phyloP scores from a whole-genome alignment of 2,329 filamentous ascomycete species.

The Magnaporthiopsis poae region DNA sequence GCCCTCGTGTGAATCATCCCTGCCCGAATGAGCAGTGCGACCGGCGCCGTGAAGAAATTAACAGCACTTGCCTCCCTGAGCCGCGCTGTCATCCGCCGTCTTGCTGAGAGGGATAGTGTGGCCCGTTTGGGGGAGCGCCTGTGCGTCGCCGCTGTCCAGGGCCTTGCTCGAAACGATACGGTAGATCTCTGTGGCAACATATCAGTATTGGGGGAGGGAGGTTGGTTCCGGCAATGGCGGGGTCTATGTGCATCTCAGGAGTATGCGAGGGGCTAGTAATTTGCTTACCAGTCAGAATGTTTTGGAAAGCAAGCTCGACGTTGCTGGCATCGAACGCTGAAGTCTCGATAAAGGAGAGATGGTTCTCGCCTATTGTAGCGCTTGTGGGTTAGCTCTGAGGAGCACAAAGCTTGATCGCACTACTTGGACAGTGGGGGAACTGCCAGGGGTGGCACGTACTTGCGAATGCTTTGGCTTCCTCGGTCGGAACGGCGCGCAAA shows the following conservation, averaged over 20 bases:
- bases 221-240: neutral
- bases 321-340: constrained; percentile 98
- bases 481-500: constrained; percentile 88
- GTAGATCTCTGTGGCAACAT: constrained; percentile 70
- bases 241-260: neutral
- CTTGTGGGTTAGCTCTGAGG: neutral
- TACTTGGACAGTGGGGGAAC: neutral
- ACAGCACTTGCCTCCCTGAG: constrained; percentile 75
- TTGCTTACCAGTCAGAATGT: constrained; percentile 84
- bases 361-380: constrained; percentile 68
- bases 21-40: constrained; percentile 1
- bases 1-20: constrained; percentile 5
- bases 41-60: constrained; percentile 31
- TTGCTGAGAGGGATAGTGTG: constrained; percentile 81
- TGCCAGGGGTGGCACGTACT: constrained; percentile 44
- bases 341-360: constrained; percentile 97
- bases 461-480: constrained; percentile 95
- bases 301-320: constrained; percentile 97
- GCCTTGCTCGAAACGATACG: constrained; percentile 97
- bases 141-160: constrained; percentile 78
- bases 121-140: constrained; percentile 53
- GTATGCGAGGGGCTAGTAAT: neutral
- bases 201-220: neutral
- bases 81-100: constrained; percentile 62
- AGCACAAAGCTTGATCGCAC: constrained; percentile 12